Conservation (phyloP, 2,329 filamentous ascomycete species). For the Fusarium sulawesiense region DNA sequence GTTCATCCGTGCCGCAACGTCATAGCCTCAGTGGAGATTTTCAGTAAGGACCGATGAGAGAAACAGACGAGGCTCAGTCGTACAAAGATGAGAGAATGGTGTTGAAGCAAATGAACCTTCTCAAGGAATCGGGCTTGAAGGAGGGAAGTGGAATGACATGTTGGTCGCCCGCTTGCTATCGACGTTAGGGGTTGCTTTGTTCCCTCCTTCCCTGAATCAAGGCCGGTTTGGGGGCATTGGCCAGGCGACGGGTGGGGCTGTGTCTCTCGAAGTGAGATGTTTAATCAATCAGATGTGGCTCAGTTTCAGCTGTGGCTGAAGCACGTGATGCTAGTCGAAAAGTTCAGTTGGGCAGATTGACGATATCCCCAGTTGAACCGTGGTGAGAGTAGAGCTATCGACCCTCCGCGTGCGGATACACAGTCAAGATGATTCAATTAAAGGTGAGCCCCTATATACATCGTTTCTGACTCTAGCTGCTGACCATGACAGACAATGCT, state of each 20-base stretch:
- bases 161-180: conserved; percentile 27
- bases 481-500: conserved; percentile 79
- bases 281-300: conserved; percentile 18
- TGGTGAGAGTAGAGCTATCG: conserved; percentile 41
- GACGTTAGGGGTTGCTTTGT: conserved; percentile 39
- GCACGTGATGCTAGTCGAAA: conserved; percentile 46
- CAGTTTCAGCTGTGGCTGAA: conserved; percentile 22
- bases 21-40: conserved; percentile 39
- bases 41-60: conserved; percentile 26
- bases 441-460: conserved; percentile 64
- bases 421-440: conserved; percentile 85
- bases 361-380: conserved; percentile 33
- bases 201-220: conserved; percentile 37
- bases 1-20: conserved; percentile 44
- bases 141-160: conserved; percentile 48
- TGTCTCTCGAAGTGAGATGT: conserved; percentile 7
- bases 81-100: conserved; percentile 13
- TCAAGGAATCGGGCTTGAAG: conserved; percentile 38
- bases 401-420: conserved; percentile 32
- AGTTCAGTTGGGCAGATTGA: conserved; percentile 38
- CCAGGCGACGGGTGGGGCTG: conserved; percentile 48
- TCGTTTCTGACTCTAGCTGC: too few species aligned
- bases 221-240: conserved; percentile 44
- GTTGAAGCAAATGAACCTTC: conserved; percentile 7
- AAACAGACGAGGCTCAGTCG: conserved; percentile 33